These are phyloP conservation scores for Rhizopogon parksii DNA, from an alignment of 1,284 basidiomycete genomes.

Conservation along the genomic window DNA sequence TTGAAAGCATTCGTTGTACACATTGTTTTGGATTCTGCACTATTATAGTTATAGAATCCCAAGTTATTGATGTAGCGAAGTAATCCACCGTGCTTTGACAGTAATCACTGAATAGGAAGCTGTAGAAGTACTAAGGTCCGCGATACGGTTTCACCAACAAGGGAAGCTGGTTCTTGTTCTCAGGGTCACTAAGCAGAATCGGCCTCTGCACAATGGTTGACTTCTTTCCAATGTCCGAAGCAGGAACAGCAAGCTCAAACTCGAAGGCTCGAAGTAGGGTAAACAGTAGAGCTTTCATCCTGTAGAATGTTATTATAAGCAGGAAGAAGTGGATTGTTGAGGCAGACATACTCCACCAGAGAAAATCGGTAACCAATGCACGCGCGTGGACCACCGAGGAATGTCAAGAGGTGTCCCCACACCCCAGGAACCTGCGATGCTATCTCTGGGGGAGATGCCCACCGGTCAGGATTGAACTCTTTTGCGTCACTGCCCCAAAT, in stretches of 20 bases:
- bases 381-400: slow-evolving; percentile 52
- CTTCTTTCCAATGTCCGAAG: slow-evolving; percentile 34
- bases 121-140: neutral
- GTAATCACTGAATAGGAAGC: neutral
- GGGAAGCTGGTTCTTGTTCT: slow-evolving; percentile 15
- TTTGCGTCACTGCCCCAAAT: slow-evolving; percentile 42
- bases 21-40: too few species aligned
- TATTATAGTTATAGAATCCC: too few species aligned
- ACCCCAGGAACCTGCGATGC: slow-evolving; percentile 47
- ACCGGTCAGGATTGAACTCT: slow-evolving; percentile 50
- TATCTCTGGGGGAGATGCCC: slow-evolving; percentile 43
- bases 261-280: slow-evolving; percentile 49
- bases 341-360: slow-evolving; percentile 47
- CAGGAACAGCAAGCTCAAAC: slow-evolving; percentile 46
- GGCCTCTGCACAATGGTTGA: slow-evolving; percentile 35
- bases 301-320: slow-evolving; percentile 12
- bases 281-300: slow-evolving; percentile 55
- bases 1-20: too few species aligned
- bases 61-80: too few species aligned
- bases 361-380: slow-evolving; percentile 71
- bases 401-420: slow-evolving; percentile 53
- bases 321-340: neutral
- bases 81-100: too few species aligned
- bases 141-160: slow-evolving; percentile 12
- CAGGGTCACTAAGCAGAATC: slow-evolving; percentile 22